Percentiles rank a stretch among this genome's conserved stretches.
phyloP scores from a whole-genome alignment of 257 asterid genomes.

The Jacaranda copaia region DNA sequence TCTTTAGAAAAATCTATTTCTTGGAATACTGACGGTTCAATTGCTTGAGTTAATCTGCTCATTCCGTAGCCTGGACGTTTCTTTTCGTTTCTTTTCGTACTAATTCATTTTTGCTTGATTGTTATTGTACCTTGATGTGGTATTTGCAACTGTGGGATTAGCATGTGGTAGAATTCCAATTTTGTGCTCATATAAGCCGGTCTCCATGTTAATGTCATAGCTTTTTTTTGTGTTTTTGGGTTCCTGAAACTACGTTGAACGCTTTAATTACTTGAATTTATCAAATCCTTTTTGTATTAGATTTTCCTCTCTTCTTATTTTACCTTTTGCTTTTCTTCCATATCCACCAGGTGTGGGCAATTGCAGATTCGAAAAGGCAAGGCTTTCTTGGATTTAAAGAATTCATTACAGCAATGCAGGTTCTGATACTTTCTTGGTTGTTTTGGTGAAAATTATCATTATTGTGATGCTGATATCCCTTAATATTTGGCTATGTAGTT shows the following conservation, averaged over 20 bases:
- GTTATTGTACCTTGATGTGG: not conserved
- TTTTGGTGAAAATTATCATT: conserved; percentile 23
- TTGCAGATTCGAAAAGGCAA: conserved; percentile 93
- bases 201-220: not conserved
- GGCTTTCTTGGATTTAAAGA: conserved; percentile 95
- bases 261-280: conserved; percentile 11
- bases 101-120: conserved; percentile 17
- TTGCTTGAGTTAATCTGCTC: conserved; percentile 19
- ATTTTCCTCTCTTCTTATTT: conserved; percentile 25
- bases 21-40: not conserved
- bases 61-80: not conserved
- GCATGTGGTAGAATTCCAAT: not conserved
- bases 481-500: conserved; percentile 52
- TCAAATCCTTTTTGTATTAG: not conserved
- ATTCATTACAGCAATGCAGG: conserved; percentile 91
- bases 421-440: conserved; percentile 35
- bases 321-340: conserved; percentile 1
- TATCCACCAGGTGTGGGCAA: conserved; percentile 82
- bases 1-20: not conserved
- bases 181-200: not conserved
- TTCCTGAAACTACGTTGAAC: conserved; percentile 14
- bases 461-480: conserved; percentile 39
- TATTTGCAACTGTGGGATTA: not conserved
- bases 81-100: not conserved
- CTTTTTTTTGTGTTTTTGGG: conserved; percentile 18